Percentiles rank a stretch among this genome's conserved stretches.
Conservation (phyloP, 768 basidiomycete species). For the Candolleomyces efflorescens region DNA sequence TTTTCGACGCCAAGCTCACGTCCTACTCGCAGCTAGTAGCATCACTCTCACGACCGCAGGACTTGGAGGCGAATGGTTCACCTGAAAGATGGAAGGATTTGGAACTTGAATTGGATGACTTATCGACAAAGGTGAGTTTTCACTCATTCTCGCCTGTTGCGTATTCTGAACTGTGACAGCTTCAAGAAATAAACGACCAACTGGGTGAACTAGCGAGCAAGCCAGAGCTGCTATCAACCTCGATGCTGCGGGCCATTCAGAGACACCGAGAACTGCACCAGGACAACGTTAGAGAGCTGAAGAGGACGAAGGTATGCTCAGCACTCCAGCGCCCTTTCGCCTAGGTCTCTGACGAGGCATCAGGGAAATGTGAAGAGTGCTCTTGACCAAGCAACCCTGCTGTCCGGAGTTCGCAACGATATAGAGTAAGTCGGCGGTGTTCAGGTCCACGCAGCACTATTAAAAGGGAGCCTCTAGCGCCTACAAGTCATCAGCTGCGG, state of each 20-base stretch:
- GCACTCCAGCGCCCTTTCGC: not conserved
- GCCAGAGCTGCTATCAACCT: slow-evolving; percentile 70
- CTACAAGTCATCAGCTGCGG: slow-evolving; percentile 86
- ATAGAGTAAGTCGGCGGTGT: slow-evolving; percentile 66
- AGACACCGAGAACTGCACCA: slow-evolving; percentile 86
- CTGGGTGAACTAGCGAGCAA: slow-evolving; percentile 63
- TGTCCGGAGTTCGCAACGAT: slow-evolving; percentile 90
- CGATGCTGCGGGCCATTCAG: slow-evolving; percentile 86
- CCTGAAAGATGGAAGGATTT: slow-evolving; percentile 75
- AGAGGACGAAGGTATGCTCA: slow-evolving; percentile 70
- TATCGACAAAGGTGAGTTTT: slow-evolving; percentile 70
- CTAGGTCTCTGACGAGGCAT: not conserved
- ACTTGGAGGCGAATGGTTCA: slow-evolving; percentile 68
- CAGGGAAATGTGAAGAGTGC: slow-evolving; percentile 77
- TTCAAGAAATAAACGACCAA: slow-evolving; percentile 84
- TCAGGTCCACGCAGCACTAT: not conserved
- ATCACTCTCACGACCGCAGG: slow-evolving; percentile 50
- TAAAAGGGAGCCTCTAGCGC: slow-evolving; percentile 45
- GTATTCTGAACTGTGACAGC: slow-evolving; percentile 36
- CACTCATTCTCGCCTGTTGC: not conserved
- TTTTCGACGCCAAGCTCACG: slow-evolving; percentile 88
- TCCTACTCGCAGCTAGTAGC: slow-evolving; percentile 86
- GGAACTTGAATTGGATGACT: slow-evolving; percentile 82
- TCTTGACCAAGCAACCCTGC: slow-evolving; percentile 80
- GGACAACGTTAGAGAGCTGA: slow-evolving; percentile 82